phyloP scores from a whole-genome alignment of 202 grass and related monocot genomes.

The Carex arenaria region DNA sequence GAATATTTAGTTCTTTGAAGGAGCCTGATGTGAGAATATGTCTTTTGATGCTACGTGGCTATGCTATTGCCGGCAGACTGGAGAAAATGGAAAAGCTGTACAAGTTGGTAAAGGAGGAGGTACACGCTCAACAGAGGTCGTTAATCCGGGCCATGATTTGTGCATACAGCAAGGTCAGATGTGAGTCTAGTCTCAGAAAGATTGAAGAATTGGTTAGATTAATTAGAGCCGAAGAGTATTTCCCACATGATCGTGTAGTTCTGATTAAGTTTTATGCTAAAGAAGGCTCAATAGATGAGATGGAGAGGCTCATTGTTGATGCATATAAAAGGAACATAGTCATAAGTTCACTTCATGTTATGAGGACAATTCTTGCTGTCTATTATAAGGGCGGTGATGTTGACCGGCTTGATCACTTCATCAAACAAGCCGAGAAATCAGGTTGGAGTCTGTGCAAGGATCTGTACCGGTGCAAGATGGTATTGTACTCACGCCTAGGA shows the following conservation, averaged over 20 bases:
- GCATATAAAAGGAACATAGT: constrained; percentile 49
- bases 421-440: constrained; percentile 52
- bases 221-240: constrained; percentile 54
- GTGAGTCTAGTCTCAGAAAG: constrained; percentile 47
- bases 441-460: constrained; percentile 76
- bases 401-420: constrained; percentile 56
- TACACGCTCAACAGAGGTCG: constrained; percentile 27
- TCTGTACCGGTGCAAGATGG: constrained; percentile 91
- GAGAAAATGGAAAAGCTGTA: constrained; percentile 84
- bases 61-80: constrained; percentile 46
- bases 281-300: constrained; percentile 58
- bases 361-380: constrained; percentile 50
- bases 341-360: constrained; percentile 37
- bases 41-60: constrained; percentile 79
- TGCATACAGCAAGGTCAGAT: constrained; percentile 56
- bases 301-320: constrained; percentile 62
- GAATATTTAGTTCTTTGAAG: constrained; percentile 38
- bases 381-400: constrained; percentile 56
- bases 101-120: constrained; percentile 40
- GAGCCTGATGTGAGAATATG: constrained; percentile 46
- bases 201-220: constrained; percentile 59
- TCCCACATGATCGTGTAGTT: constrained; percentile 61
- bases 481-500: constrained; percentile 63
- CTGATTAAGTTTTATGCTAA: constrained; percentile 73
- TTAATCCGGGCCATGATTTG: constrained; percentile 69